These are phyloP conservation scores for Cornus kousa DNA, from an alignment of 148 eudicot genomes.

Conservation along the genomic window DNA sequence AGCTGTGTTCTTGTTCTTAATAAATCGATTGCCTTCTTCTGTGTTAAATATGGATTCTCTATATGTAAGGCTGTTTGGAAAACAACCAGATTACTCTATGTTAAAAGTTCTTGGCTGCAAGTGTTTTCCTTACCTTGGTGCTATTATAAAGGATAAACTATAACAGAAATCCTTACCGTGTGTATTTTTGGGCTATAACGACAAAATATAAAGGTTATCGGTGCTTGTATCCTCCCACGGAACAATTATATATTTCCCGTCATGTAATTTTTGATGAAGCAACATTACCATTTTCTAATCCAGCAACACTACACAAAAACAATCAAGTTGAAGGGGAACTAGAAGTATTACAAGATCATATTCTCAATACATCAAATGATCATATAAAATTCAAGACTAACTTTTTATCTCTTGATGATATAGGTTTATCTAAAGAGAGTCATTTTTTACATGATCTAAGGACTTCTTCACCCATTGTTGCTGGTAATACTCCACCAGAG, in stretches of 20 bases:
- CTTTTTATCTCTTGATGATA: too few species aligned
- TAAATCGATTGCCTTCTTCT: not conserved
- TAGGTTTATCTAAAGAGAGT: too few species aligned
- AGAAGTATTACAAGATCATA: too few species aligned
- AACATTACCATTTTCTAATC: not conserved
- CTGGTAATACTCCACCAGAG: too few species aligned
- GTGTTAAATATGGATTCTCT: not conserved
- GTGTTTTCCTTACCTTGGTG: not conserved
- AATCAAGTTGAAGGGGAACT: too few species aligned
- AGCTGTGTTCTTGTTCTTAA: not conserved
- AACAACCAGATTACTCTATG: not conserved
- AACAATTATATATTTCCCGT: not conserved
- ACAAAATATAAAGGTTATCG: not conserved
- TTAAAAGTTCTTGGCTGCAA: not conserved
- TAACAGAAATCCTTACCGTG: not conserved
- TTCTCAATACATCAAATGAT: too few species aligned
- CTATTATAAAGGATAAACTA: not conserved
- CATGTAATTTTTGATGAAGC: slow-evolving; percentile 4
- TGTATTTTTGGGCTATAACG: too few species aligned
- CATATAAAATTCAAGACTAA: too few species aligned
- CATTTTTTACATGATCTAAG: not conserved
- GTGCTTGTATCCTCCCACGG: not conserved
- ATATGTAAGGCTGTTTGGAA: not conserved
- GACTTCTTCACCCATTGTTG: not conserved
- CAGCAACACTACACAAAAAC: too few species aligned